These are phyloP conservation scores for Parastagonospora avenae DNA, from an alignment of 2,329 filamentous ascomycete species.

Conservation along the genomic window DNA sequence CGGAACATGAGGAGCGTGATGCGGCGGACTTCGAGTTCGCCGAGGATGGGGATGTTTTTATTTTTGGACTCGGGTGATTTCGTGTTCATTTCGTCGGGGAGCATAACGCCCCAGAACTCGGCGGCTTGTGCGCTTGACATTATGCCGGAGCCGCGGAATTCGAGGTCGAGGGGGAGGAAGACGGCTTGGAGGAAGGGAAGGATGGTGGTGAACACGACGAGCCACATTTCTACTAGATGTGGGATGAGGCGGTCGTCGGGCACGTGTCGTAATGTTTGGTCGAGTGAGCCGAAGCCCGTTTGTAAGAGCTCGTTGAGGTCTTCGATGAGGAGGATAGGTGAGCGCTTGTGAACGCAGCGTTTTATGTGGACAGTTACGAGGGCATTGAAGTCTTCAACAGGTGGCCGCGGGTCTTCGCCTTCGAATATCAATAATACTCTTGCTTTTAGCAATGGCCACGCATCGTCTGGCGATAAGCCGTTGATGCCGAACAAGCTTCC, in stretches of 20 bases:
- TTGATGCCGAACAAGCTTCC: conserved; percentile 55
- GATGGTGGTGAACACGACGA: conserved; percentile 87
- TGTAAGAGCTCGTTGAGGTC: conserved; percentile 75
- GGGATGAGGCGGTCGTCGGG: conserved; percentile 89
- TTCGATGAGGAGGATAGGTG: conserved; percentile 73
- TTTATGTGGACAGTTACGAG: conserved; percentile 80
- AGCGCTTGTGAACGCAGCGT: conserved; percentile 74
- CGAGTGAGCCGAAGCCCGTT: conserved; percentile 85
- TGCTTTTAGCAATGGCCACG: conserved; percentile 79
- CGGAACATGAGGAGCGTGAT: conserved; percentile 87
- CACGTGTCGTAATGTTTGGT: conserved; percentile 78
- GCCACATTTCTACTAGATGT: conserved; percentile 90
- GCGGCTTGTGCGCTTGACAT: conserved; percentile 78
- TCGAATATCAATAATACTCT: conserved; percentile 80
- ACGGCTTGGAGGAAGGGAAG: conserved; percentile 94
- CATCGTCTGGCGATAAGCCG: conserved; percentile 68
- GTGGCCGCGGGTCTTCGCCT: conserved; percentile 77
- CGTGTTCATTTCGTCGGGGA: conserved; percentile 54
- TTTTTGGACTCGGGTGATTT: conserved; percentile 49
- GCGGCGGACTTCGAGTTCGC: conserved; percentile 80
- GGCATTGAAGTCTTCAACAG: conserved; percentile 82
- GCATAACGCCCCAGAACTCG: conserved; percentile 85
- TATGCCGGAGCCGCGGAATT: conserved; percentile 86
- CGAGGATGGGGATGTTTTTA: conserved; percentile 52
- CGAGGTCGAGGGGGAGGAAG: conserved; percentile 88